Percentiles rank a stretch among this genome's conserved stretches.
Conservation (phyloP, 495 filamentous ascomycete species). For the Aspergillus steynii region DNA sequence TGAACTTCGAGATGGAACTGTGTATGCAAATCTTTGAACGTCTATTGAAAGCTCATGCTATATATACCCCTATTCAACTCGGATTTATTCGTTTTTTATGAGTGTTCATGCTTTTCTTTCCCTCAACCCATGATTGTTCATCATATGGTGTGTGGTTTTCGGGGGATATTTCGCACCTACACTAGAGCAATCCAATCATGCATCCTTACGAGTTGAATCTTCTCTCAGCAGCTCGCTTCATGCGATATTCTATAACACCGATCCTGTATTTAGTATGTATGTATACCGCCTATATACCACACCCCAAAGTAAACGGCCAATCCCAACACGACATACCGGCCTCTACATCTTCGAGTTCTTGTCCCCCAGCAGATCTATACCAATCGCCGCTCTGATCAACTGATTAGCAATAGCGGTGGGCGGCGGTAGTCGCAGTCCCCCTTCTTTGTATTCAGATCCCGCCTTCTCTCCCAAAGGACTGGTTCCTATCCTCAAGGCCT, state of each 20-base stretch:
- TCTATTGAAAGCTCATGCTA: not conserved
- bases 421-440: slow-evolving; percentile 69
- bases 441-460: slow-evolving; percentile 68
- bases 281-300: too few relatives aligned
- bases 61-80: not conserved
- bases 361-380: slow-evolving; percentile 42
- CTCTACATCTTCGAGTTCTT: slow-evolving; percentile 37
- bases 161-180: too few relatives aligned
- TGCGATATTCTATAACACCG: slow-evolving; percentile 6
- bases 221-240: not conserved
- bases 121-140: too few relatives aligned
- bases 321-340: not conserved
- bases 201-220: too few relatives aligned
- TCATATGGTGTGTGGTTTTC: too few relatives aligned
- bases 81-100: not conserved
- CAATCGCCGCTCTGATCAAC: slow-evolving; percentile 56
- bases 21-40: slow-evolving; percentile 41
- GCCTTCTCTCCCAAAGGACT: slow-evolving; percentile 67
- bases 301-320: not conserved
- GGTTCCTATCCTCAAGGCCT: slow-evolving; percentile 59
- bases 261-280: not conserved
- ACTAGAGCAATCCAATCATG: too few relatives aligned
- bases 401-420: slow-evolving; percentile 80
- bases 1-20: slow-evolving; percentile 47
- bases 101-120: too few relatives aligned